Evolutionary conservation across 768 basidiomycete genomes (phyloP).

Genomic region (Boletus rubropictus): DNA sequence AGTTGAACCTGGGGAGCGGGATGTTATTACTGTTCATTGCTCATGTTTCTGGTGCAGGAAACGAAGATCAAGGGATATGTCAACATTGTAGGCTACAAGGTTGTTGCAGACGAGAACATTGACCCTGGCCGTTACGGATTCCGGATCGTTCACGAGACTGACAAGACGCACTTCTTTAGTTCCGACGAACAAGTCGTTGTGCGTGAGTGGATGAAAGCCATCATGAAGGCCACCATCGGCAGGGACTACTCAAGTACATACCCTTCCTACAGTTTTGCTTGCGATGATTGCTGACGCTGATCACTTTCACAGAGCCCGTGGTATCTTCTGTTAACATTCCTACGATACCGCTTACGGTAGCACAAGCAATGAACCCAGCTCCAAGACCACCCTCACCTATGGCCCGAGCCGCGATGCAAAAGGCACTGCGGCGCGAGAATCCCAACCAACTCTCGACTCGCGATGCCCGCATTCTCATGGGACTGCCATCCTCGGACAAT

Average conservation of each 20-base stretch:
- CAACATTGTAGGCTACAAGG: slow-evolving; percentile 85
- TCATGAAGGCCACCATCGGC: slow-evolving; percentile 97
- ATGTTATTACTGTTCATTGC: not conserved
- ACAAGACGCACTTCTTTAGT: slow-evolving; percentile 87
- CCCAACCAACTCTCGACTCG: slow-evolving; percentile 74
- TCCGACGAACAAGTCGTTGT: slow-evolving; percentile 80
- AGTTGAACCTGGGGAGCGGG: not conserved
- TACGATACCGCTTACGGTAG: slow-evolving; percentile 90
- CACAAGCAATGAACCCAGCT: slow-evolving; percentile 94
- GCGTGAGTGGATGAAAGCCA: slow-evolving; percentile 99
- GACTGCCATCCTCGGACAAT: slow-evolving; percentile 36
- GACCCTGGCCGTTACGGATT: slow-evolving; percentile 94
- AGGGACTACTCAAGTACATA: slow-evolving; percentile 84
- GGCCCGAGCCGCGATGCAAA: slow-evolving; percentile 82
- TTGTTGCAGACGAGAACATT: slow-evolving; percentile 86
- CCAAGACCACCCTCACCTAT: slow-evolving; percentile 92
- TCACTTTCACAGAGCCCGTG: slow-evolving; percentile 64
- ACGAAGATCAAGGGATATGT: slow-evolving; percentile 96
- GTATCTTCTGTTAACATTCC: slow-evolving; percentile 96
- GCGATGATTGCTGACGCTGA: not conserved
- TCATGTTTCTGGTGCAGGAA: slow-evolving; percentile 48
- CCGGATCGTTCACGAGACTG: slow-evolving; percentile 83
- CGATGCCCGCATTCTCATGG: slow-evolving; percentile 74
- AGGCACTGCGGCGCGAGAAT: slow-evolving; percentile 79
- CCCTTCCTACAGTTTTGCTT: not conserved